Evolutionary conservation across 129 eudicot species (phyloP), one percentile per base, ranked within the genome.

Genomic region (Escallonia rubra): DNA sequence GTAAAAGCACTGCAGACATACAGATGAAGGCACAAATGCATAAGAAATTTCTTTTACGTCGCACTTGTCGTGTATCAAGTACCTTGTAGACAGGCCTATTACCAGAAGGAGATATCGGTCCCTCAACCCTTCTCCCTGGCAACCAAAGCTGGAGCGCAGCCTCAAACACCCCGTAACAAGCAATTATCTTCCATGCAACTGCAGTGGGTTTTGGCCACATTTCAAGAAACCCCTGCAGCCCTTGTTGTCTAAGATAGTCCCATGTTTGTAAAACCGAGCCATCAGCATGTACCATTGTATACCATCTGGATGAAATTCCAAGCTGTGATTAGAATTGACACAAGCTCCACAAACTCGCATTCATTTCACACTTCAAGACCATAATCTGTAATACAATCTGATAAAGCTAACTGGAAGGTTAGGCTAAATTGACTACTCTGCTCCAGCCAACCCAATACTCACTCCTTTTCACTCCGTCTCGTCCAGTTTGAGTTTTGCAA

Each of bases 241-340:
- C 96, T 80, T 84, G 61, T 41, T 84, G 74, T 72, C 62, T 71
- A 6, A 93, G 65, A 76, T 80, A 89, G 64, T 70, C 74, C 50
- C 61, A 84, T 40, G 96, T 89, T 66, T 82, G 76, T 46, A 76
- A 70, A 23, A 93, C 58, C 44, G 96, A 93, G 54, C 98, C 98
- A 74, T 93, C 95, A 61, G 90, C 96, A 81, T 93, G 93, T 53
- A 93, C 98, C 96, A 89, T 93, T 8, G 98, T 93, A 64, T 93
- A 93, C 98, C 98, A 93, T 84, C 98, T 93, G 91, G 71, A 81
- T 57, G 64, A 13, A 72, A 50, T 60, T 6, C 41, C 43, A 57
- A 69, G 41, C 4, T 44, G n/a, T 43, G 47, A 60, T 55, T 42
- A 13, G 38, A 41, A n/a, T n/a, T n/a, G n/a, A 43, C 49, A 38